Evolutionary conservation across 805 yeast species (phyloP).

Genomic region (Starmera quercuum): DNA sequence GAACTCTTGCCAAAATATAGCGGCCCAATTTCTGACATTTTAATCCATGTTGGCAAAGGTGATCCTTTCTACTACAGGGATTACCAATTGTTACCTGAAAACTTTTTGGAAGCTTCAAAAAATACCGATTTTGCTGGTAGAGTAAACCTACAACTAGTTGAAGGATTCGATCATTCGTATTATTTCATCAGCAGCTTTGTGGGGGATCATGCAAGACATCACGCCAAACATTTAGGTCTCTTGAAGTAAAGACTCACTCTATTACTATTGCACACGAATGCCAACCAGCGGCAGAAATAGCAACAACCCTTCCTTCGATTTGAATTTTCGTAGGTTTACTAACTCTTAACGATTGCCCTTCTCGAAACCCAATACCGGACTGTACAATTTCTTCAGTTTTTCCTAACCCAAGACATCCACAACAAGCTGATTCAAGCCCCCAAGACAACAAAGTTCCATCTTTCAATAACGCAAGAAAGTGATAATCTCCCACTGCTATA

Average conservation of each 20-base stretch:
- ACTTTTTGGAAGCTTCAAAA: conserved; percentile 49
- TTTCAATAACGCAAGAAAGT: conserved; percentile 51
- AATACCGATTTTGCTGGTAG: conserved; percentile 52
- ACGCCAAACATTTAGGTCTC: conserved; percentile 55
- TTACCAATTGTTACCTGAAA: conserved; percentile 69
- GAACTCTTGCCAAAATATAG: conserved; percentile 51
- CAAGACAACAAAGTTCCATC: conserved; percentile 53
- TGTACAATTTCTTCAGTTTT: conserved; percentile 14
- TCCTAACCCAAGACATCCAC: conserved; percentile 74
- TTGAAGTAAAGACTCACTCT: neutral
- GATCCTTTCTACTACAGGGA: conserved; percentile 64
- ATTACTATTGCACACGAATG: conserved; percentile 60
- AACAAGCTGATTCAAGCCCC: conserved; percentile 56
- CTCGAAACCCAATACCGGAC: conserved; percentile 21
- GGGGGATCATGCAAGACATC: conserved; percentile 78
- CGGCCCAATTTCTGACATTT: conserved; percentile 50
- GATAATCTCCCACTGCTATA: conserved; percentile 67
- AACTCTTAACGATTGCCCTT: conserved; percentile 24
- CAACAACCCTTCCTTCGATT: conserved; percentile 33
- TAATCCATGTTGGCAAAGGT: conserved; percentile 75
- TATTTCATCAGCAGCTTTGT: conserved; percentile 77
- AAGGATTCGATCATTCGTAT: conserved; percentile 89
- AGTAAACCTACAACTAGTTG: conserved; percentile 54
- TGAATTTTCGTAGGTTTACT: conserved; percentile 35
- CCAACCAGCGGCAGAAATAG: conserved; percentile 75